Evolutionary conservation across 352 stramenopile genomes (phyloP).

Genomic region (Halophytophthora polymorphica): DNA sequence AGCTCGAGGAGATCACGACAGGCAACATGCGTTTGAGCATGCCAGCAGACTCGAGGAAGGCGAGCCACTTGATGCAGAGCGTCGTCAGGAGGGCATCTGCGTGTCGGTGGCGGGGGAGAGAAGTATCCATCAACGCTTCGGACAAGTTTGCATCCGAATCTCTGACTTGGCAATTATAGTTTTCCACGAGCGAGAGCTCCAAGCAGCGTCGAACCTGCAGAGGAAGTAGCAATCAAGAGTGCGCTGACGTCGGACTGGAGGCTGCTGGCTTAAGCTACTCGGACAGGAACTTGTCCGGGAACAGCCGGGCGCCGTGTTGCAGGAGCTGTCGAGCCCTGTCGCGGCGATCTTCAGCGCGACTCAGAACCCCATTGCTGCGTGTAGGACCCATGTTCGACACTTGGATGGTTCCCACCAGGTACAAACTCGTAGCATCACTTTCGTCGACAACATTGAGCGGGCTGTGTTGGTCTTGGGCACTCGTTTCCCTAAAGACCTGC

Average conservation of each 20-base stretch:
- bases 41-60: not conserved
- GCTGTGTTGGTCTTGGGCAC: conserved; percentile 1
- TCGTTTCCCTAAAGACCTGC: conserved; percentile 8
- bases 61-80: conserved; percentile 15
- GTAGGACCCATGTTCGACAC: not conserved
- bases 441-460: conserved; percentile 10
- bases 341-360: not conserved
- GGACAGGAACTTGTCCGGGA: conserved; percentile 3
- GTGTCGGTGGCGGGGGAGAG: no score
- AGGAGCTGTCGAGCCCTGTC: conserved; percentile 13
- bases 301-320: conserved; percentile 12
- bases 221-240: conserved; percentile 3
- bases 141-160: no score
- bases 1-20: conserved; percentile 11
- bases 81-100: conserved; percentile 11
- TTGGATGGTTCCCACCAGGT: conserved; percentile 5
- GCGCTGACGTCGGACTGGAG: not conserved
- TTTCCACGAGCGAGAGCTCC: conserved; percentile 9
- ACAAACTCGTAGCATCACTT: conserved; percentile 10
- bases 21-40: conserved; percentile 5
- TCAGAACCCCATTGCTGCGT: not conserved
- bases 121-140: no score
- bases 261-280: no score
- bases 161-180: not conserved
- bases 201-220: conserved; percentile 16